Base-by-base conservation (phyloP, 1,284 basidiomycete genomes). In the Cryptococcus sp. region DNA sequence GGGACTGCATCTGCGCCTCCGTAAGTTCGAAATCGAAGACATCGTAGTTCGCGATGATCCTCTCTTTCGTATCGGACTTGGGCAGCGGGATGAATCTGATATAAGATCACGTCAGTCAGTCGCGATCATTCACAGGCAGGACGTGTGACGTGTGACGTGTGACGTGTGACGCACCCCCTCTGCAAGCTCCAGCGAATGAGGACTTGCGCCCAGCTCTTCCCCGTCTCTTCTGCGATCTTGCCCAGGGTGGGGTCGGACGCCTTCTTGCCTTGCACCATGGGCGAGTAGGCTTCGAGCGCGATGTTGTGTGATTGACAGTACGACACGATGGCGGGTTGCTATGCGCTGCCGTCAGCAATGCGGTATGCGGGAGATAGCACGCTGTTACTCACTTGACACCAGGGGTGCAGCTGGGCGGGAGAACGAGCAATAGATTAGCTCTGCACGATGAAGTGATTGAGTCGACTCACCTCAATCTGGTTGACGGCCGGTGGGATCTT, bases 101-200 rank as follows among this genome's bases (percentile, higher is more conserved):
- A 20, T 27, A 41, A 54, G 22, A 2, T 40, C 42, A 15, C 44
- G 41, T 47, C 13, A 47, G 41, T 47, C 13, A 38, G n/a, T 22
- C 13, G 22, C 17, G 22, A 19, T 10, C 31, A 46, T n/a, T 31
- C 11, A 15, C 11, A 17, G 41, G 8, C 25, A 20, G 5, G 8
- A 31, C 16, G 31, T 27, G 13, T 19, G 10, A 25, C 25, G 25
- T 25, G 27, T 40, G 8, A 76, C 84, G 47, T 27, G 13, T 19
- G 10, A 25, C 25, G 25, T 25, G 27, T 40, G 8, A 76, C 84
- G 47, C 65, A 89, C 86, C 87, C 87, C 71, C 84, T 84, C 72
- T 91, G 90, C 47, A 92, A 77, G 49, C 86, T 89, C 90, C 90
- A 92, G 22, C 90, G 83, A 60, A 92, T 80, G 35, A 91, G 80